phyloP scores from a whole-genome alignment of 495 filamentous ascomycete genomes.

The Copromyces sp. region DNA sequence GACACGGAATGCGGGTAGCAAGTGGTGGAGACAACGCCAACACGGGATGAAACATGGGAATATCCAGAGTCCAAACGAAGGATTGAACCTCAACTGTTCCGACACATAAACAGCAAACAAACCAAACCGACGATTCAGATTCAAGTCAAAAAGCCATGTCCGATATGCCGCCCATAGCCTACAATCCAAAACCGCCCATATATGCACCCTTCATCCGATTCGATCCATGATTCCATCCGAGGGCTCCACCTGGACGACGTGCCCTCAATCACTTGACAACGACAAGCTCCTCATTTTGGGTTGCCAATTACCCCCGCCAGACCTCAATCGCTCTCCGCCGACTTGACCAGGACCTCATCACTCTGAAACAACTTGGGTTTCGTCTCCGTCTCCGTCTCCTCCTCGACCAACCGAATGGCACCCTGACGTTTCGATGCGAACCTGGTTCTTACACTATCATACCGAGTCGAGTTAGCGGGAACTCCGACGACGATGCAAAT shows the following conservation, averaged over 20 bases:
- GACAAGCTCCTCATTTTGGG: background rate
- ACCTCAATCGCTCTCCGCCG: background rate
- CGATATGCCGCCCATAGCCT: background rate
- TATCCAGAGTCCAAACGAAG: background rate
- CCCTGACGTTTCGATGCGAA: constrained; percentile 3
- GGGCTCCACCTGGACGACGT: background rate
- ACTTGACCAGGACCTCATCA: background rate
- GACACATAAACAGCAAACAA: background rate
- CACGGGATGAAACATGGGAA: background rate
- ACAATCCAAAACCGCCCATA: background rate
- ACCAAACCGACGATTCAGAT: background rate
- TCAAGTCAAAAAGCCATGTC: background rate
- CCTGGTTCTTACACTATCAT: background rate
- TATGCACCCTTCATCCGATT: background rate
- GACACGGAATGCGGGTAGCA: background rate
- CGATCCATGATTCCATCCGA: background rate
- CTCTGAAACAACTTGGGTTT: background rate
- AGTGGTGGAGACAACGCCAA: background rate
- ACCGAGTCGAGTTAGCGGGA: background rate
- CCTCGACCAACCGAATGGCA: constrained; percentile 13
- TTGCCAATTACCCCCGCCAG: background rate
- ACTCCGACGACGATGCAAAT: background rate
- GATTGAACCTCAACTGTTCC: background rate
- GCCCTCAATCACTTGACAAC: background rate
- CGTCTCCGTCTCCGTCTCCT: background rate